Evolutionary conservation across 805 yeast genomes (phyloP).

Genomic region (Brettanomyces nanus): DNA sequence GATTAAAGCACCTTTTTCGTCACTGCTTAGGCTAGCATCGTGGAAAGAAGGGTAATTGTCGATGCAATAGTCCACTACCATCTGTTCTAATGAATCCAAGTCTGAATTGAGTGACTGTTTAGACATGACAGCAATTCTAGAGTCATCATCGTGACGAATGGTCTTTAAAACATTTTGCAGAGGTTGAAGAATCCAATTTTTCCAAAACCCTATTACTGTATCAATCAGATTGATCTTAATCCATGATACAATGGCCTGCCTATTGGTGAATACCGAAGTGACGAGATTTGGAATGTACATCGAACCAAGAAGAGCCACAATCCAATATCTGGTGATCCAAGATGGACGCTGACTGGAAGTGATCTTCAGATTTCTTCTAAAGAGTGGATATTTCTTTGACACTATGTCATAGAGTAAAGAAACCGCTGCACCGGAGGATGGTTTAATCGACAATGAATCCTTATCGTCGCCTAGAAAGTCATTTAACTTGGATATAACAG

Average conservation of each 20-base stretch:
- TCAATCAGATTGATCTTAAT: slow-evolving; percentile 48
- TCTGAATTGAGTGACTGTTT: slow-evolving; percentile 75
- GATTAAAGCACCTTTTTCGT: slow-evolving; percentile 12
- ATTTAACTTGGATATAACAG: neutral
- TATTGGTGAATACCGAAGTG: slow-evolving; percentile 36
- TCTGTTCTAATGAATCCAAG: slow-evolving; percentile 70
- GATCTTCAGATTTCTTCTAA: slow-evolving; percentile 5
- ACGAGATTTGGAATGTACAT: slow-evolving; percentile 49
- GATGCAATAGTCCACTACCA: slow-evolving; percentile 68
- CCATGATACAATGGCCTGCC: slow-evolving; percentile 50
- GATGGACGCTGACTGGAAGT: slow-evolving; percentile 31
- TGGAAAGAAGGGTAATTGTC: slow-evolving; percentile 24
- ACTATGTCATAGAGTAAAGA: slow-evolving; percentile 7
- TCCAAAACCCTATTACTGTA: slow-evolving; percentile 58
- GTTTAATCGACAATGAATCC: neutral
- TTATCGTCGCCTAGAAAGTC: neutral
- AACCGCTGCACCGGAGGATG: neutral
- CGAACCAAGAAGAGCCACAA: slow-evolving; percentile 28
- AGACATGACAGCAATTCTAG: slow-evolving; percentile 68
- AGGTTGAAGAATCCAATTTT: slow-evolving; percentile 82
- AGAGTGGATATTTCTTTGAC: slow-evolving; percentile 8
- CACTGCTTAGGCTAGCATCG: slow-evolving; percentile 1
- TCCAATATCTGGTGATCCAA: slow-evolving; percentile 51
- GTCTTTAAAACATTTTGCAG: slow-evolving; percentile 62
- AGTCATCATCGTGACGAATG: slow-evolving; percentile 73